Evolutionary conservation across 441 rosid genomes (phyloP).

Genomic region (Hura crepitans): DNA sequence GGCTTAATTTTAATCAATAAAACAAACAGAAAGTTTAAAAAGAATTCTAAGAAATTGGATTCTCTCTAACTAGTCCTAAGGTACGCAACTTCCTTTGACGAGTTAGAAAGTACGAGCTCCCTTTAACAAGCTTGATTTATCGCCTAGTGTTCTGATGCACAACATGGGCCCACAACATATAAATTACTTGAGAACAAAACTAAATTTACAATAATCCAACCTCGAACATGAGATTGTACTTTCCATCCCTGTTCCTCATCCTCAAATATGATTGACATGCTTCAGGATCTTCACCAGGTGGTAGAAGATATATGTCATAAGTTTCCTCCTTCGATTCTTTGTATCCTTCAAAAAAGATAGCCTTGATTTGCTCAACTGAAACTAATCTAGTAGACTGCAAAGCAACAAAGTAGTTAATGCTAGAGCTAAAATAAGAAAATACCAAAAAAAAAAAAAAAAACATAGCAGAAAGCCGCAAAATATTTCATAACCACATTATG

Average conservation of each 20-base stretch:
- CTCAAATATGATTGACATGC: slow-evolving; percentile 96
- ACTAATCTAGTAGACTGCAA: slow-evolving; percentile 70
- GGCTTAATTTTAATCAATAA: too few species aligned
- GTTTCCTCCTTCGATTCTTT: slow-evolving; percentile 84
- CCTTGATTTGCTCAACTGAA: slow-evolving; percentile 71
- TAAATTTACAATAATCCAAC: slow-evolving; percentile 38
- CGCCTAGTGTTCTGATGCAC: too few species aligned
- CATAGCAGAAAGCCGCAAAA: too few species aligned
- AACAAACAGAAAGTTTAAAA: too few species aligned
- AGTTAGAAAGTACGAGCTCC: too few species aligned
- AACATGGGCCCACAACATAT: neutral
- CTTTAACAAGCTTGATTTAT: too few species aligned
- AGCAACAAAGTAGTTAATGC: slow-evolving; percentile 31
- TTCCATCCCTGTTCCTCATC: slow-evolving; percentile 98
- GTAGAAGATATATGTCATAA: slow-evolving; percentile 93
- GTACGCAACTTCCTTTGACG: too few species aligned
- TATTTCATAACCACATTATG: too few species aligned
- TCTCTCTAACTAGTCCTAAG: too few species aligned
- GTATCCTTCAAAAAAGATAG: slow-evolving; percentile 51
- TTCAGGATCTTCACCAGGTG: slow-evolving; percentile 99
- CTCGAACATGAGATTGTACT: slow-evolving; percentile 97
- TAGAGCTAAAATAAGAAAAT: slow-evolving; percentile 18
- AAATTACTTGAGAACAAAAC: slow-evolving; percentile 13
- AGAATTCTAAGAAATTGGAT: too few species aligned
- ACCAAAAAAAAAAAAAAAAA: slow-evolving; percentile 4